Base-by-base conservation (phyloP, 208 protist species). In the Acanthamoeba triangularis region DNA sequence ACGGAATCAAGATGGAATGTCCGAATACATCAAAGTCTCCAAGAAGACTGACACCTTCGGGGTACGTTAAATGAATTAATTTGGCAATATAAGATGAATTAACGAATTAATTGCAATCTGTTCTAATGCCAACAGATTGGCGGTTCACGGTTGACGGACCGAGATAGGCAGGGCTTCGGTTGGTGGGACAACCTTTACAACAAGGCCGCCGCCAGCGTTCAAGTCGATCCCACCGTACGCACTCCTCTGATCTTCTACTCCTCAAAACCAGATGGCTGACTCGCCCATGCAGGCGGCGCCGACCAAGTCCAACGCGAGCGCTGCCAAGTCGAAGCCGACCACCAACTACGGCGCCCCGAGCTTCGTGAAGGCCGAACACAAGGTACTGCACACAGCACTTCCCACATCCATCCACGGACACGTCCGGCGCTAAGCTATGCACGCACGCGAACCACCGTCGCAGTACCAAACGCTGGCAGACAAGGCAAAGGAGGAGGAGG, bases 171-270 rank as follows among this genome's bases (percentile, higher is more conserved):
- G 33, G 74, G 74, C 35, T 84, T 84, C 6, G 35, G 41, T 6
- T 84, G 74, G 74, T 84, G 74, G 74, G 74, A 84, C 74, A 84
- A 84, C 74, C 74, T 84, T 16, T 84, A 84, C 37, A 84, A 84
- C 74, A 84, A 84, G 37, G 74, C 74, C 25, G 74, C 74, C 41
- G 33, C 74, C 74, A 84, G 74, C 74, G 74, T 84, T 0, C 74
- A 84, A 84, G 74, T 84, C 33, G 74, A 84, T 25, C 74, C 74
- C 30, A 33, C 61, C 28, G 61, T 69, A 25, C 61, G 13, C 28
- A 59, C 61, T 35, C 61, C 28, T 30, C 28, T 2, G 0, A 2
- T 20, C 28, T 67, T 67, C 20, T 5, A 5, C 61, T 67, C 61
- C 28, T 25, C 61, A 47, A 47, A 2, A 47, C 44, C 44, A 13